Base-by-base conservation (phyloP, 345 rosid species). In the Eutrema heterophyllum region DNA sequence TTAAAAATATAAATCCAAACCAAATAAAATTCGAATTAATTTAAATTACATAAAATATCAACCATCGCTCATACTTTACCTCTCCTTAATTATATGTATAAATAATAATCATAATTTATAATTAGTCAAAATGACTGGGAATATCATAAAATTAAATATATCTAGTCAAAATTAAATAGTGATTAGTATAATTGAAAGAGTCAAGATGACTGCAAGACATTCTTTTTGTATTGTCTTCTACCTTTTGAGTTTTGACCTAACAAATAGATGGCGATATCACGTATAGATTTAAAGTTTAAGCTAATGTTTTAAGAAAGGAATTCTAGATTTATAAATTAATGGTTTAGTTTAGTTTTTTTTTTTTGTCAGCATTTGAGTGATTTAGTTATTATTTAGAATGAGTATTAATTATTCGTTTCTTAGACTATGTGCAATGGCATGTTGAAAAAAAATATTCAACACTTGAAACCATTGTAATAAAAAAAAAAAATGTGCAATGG, bases 161-260 rank as follows among this genome's bases (percentile, higher is more conserved):
- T 45, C 45, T 30, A 30, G 33, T 30, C 33, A 6, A 30, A 30
- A 30, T 30, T 5, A 30, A 30, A 30, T 30, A 30, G 33, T 30
- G 8, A n/a, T 11, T 60, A 40, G 1, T 50, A 49, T 30, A 29
- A 45, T 13, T 33, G 39, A 54, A 54, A 73, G 21, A 10, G 58
- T 26, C 67, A 11, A 39, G 30, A 27, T 11, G 51, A 39, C 60
- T 49, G 35, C 68, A 61, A 16, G 35, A 71, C 29, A 40, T 21
- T 52, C 15, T 10, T 9, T 59, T 48, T 70, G 32, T 36, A 32
- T 27, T 43, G 68, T 45, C 24, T 12, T 62, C 44, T 9, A 43
- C 46, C 40, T 73, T 55, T 29, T 59, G 60, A 32, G 78, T 29
- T 27, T 24, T 64, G 77, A 72, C 78, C 78, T 66, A 73, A 73